Base-by-base conservation (phyloP, 2,329 filamentous ascomycete species). In the Aschersonia sp. region DNA sequence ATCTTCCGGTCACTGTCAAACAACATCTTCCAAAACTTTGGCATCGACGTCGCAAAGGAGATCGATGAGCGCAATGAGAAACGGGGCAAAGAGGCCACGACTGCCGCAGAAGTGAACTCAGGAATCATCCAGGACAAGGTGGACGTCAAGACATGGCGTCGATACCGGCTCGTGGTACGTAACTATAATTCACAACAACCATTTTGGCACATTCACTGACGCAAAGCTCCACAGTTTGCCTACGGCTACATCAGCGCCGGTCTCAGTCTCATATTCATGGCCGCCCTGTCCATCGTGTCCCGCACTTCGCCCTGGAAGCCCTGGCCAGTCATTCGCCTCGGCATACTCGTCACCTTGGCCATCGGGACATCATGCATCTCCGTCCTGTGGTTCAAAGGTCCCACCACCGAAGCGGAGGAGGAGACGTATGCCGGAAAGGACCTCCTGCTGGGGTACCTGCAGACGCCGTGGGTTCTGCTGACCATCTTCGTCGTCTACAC, bases 211-310 rank as follows among this genome's bases (percentile, higher is more conserved):
- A 6, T 12, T 42, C 29, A 9, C 40, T 44, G 12, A 10, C 12
- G n/a, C 45, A 4, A 43, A 32, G 12, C 7, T 30, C 30, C n/a
- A 10, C 35, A 65, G 62, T 66, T 66, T 48, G 54, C 58, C 20
- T 65, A 61, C 45, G 60, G 57, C 5, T 67, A 64, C 45, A 52
- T 66, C 31, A 55, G 59, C 9, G 58, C 58, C 3, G 64, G 62
- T 0, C 45, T 54, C 45, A 58, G 59, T 29, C 53, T 66, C 30
- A 51, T 61, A 29, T 50, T 66, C 10, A 60, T 66, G 58, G 53
- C 56, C 2, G 4, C 58, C 5, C 58, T 67, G 5, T 54, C 59
- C 40, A 47, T 62, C 40, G 46, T 65, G 35, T 54, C 62, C 1
- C 60, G 62, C 29, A 58, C 55, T 1, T 57, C 54, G 3, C 55